A percentile compares a stretch with the other conserved stretches of the same genome.
Evolutionary conservation across 257 asterid species (phyloP).

Genomic region (Solanum chmielewskii): DNA sequence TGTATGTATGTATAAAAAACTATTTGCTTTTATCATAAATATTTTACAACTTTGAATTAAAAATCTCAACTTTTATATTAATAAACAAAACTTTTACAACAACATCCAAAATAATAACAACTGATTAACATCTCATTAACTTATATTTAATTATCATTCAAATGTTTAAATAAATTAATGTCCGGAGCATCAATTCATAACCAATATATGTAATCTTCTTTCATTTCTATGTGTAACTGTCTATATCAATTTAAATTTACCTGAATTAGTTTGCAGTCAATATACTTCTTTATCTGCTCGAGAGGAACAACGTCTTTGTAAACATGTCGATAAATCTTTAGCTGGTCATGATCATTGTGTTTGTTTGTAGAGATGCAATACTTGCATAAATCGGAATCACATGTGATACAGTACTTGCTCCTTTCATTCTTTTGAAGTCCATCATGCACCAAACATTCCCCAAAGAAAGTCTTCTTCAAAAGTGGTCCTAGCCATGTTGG

Average conservation of each 20-base stretch:
- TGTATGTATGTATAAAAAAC: background rate
- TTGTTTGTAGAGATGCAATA: conserved; percentile 7
- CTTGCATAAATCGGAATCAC: conserved; percentile 19
- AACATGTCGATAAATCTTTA: conserved; percentile 16
- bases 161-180: background rate
- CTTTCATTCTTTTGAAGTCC: conserved; percentile 13
- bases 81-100: background rate
- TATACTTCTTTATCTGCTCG: background rate
- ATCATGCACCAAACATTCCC: conserved; percentile 15
- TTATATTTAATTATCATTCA: background rate
- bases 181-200: background rate
- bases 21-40: too few species aligned
- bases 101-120: background rate
- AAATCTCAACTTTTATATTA: background rate
- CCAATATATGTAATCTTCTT: background rate
- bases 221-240: background rate
- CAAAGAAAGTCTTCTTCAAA: conserved; percentile 20
- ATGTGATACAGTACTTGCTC: conserved; percentile 25
- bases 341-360: conserved; percentile 9
- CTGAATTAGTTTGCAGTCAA: conserved; percentile 15
- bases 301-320: conserved; percentile 19
- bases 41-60: too few species aligned
- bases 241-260: background rate
- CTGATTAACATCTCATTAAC: background rate
- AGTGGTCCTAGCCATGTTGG: conserved; percentile 23